Conservation (phyloP, 2,329 filamentous ascomycete genomes). For the Diplodia mutila region DNA sequence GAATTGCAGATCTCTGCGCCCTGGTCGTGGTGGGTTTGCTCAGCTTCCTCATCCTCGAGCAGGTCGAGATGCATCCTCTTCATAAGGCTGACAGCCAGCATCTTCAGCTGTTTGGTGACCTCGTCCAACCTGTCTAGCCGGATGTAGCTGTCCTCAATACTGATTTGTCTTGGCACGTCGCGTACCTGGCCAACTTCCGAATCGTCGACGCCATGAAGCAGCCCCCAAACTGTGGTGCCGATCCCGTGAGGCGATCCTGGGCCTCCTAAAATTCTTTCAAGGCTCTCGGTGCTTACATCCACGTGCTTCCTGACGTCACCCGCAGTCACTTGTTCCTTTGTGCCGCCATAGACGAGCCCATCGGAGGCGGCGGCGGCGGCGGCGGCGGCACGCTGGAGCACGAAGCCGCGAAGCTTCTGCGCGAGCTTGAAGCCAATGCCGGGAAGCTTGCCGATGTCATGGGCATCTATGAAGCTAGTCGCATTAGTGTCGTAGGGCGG, state of each 20-base stretch:
- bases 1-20: slow-evolving; percentile 1
- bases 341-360: slow-evolving; percentile 54
- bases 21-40: neutral
- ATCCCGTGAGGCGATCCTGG: slow-evolving; percentile 73
- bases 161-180: slow-evolving; percentile 81
- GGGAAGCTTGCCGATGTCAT: slow-evolving; percentile 79
- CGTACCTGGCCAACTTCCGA: slow-evolving; percentile 72
- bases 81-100: slow-evolving; percentile 71
- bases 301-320: slow-evolving; percentile 65
- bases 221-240: slow-evolving; percentile 72
- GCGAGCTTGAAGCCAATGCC: slow-evolving; percentile 84
- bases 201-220: slow-evolving; percentile 81
- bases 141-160: slow-evolving; percentile 90
- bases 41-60: slow-evolving; percentile 53
- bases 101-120: slow-evolving; percentile 69
- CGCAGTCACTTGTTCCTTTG: slow-evolving; percentile 37
- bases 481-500: slow-evolving; percentile 66
- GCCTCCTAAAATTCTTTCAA: slow-evolving; percentile 72
- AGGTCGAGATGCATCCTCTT: slow-evolving; percentile 80
- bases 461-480: slow-evolving; percentile 70
- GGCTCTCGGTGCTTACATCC: slow-evolving; percentile 63
- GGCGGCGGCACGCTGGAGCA: slow-evolving; percentile 54
- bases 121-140: slow-evolving; percentile 67
- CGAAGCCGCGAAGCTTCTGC: slow-evolving; percentile 65
- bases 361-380: slow-evolving; percentile 49